A percentile compares a stretch with the other conserved stretches of the same genome.
Conservation (phyloP, 768 basidiomycete genomes). For the Kwoniella pini region DNA sequence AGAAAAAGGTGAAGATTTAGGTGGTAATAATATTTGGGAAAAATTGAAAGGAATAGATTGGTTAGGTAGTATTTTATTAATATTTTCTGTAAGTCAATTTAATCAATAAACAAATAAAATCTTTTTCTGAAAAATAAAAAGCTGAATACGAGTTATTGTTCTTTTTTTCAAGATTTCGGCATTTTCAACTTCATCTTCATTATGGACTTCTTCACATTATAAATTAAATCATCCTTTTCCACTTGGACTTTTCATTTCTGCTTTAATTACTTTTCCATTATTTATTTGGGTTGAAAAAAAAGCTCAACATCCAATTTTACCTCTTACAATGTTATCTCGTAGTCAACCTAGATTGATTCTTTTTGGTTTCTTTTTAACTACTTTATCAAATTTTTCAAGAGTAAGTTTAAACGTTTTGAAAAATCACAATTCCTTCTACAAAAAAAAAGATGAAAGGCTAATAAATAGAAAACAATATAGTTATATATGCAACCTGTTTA, state of each 20-base stretch:
- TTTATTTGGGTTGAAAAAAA: slow-evolving; percentile 38
- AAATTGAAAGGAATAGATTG: slow-evolving; percentile 46
- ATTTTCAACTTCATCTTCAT: slow-evolving; percentile 35
- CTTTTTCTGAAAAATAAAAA: neutral
- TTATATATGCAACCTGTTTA: slow-evolving; percentile 49
- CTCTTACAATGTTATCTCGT: slow-evolving; percentile 33
- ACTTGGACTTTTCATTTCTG: slow-evolving; percentile 18
- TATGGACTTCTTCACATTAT: slow-evolving; percentile 38
- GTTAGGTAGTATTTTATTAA: slow-evolving; percentile 32
- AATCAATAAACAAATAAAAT: too few relatives aligned
- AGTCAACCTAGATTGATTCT: slow-evolving; percentile 36
- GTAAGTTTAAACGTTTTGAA: slow-evolving; percentile 15
- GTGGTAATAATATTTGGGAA: slow-evolving; percentile 27
- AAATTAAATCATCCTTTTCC: slow-evolving; percentile 33
- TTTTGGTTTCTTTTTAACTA: slow-evolving; percentile 28
- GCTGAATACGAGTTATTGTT: too few relatives aligned
- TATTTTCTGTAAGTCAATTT: slow-evolving; percentile 44
- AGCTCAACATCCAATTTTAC: slow-evolving; percentile 42
- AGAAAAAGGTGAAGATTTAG: slow-evolving; percentile 11
- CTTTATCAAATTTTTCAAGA: slow-evolving; percentile 36
- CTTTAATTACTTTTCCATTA: slow-evolving; percentile 18
- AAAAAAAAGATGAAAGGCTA: neutral
- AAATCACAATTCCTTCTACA: too few relatives aligned
- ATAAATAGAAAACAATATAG: neutral
- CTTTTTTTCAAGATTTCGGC: slow-evolving; percentile 33